Evolutionary conservation across 2,329 filamentous ascomycete species (phyloP).

Genomic region (Colletotrichum tropicale): DNA sequence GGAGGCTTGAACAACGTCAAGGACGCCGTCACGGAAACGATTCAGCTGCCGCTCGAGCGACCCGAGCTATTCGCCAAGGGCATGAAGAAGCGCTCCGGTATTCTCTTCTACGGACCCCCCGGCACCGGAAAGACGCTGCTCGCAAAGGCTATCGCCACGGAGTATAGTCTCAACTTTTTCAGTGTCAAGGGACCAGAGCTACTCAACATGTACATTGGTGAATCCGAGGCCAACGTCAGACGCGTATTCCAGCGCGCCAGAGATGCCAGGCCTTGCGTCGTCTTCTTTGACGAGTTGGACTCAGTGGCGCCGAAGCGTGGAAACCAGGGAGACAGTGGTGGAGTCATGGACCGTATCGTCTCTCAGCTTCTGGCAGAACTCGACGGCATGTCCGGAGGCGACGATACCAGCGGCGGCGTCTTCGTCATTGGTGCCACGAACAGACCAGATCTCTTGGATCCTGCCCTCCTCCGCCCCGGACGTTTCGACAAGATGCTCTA

Average conservation of each 20-base stretch:
- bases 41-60: slow-evolving; percentile 87
- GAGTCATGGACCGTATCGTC: slow-evolving; percentile 98
- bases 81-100: slow-evolving; percentile 96
- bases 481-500: slow-evolving; percentile 99
- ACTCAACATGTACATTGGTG: slow-evolving; percentile 96
- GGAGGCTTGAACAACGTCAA: slow-evolving; percentile 93
- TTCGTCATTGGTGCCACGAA: slow-evolving; percentile 98
- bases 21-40: slow-evolving; percentile 95
- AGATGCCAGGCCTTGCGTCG: slow-evolving; percentile 85
- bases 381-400: slow-evolving; percentile 95
- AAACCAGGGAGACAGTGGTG: slow-evolving; percentile 95
- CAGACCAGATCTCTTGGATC: slow-evolving; percentile 89
- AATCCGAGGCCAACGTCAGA: slow-evolving; percentile 90
- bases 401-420: slow-evolving; percentile 80
- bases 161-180: slow-evolving; percentile 95
- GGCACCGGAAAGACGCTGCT: slow-evolving; percentile 93
- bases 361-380: slow-evolving; percentile 93
- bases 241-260: slow-evolving; percentile 87
- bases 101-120: slow-evolving; percentile 85
- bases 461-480: slow-evolving; percentile 85
- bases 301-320: slow-evolving; percentile 95
- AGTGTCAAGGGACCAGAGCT: slow-evolving; percentile 90
- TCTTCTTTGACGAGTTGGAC: slow-evolving; percentile 94
- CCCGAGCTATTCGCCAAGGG: slow-evolving; percentile 96
- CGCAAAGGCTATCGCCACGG: slow-evolving; percentile 90